Conservation (phyloP, 768 basidiomycete species). For the Strobilomyces confusus region DNA sequence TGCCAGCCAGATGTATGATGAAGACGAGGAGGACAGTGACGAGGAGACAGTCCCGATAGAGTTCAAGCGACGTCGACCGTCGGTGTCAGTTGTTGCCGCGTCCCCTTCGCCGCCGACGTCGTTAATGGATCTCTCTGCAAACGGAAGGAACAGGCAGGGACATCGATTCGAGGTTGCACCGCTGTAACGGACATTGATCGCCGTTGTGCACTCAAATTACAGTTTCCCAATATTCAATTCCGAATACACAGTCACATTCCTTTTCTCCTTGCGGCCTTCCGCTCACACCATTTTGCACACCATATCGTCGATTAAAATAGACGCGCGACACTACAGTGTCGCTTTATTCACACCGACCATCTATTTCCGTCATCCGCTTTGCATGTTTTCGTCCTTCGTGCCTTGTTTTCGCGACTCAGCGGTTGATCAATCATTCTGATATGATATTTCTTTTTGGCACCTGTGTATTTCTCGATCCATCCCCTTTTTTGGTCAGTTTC, state of each 20-base stretch:
- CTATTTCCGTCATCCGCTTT: neutral
- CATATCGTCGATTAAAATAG: constrained; percentile 18
- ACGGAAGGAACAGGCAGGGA: constrained; percentile 3
- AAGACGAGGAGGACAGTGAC: constrained; percentile 34
- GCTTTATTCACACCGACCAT: constrained; percentile 1
- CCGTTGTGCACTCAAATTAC: constrained; percentile 16
- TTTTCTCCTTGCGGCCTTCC: constrained; percentile 7
- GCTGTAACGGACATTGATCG: constrained; percentile 10
- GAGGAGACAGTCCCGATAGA: constrained; percentile 35
- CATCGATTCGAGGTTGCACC: neutral
- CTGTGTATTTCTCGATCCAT: constrained; percentile 22
- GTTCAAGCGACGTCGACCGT: constrained; percentile 34
- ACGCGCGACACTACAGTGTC: constrained; percentile 7
- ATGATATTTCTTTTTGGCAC: constrained; percentile 5
- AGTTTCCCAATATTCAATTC: constrained; percentile 17
- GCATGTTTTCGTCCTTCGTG: constrained; percentile 3
- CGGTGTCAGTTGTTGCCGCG: constrained; percentile 26
- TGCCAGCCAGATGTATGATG: constrained; percentile 31
- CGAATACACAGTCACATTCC: neutral
- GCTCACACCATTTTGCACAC: constrained; percentile 8
- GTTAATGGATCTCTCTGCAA: constrained; percentile 18
- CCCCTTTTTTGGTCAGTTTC: neutral
- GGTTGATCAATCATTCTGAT: constrained; percentile 5
- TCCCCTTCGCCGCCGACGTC: constrained; percentile 23
- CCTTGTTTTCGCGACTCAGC: constrained; percentile 1